A percentile compares a stretch with the other conserved stretches of the same genome.
phyloP scores from a whole-genome alignment of 225 moss, liverwort and hornwort genomes.

The Marchantia paleacea region DNA sequence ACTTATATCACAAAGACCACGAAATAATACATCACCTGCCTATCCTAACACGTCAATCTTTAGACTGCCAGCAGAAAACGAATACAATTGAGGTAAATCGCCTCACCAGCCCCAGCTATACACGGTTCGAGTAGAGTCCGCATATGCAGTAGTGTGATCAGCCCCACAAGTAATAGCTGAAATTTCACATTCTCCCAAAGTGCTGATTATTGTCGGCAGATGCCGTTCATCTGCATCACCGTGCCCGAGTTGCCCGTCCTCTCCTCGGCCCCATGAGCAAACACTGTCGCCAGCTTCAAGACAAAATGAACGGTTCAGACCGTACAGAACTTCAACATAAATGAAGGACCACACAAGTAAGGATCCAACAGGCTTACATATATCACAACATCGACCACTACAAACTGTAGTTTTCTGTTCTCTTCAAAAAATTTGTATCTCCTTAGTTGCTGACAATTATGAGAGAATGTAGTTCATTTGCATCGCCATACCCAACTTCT shows the following conservation, averaged over 20 bases:
- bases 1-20: neutral
- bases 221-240: constrained; percentile 78
- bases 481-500: constrained; percentile 78
- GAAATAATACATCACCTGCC: neutral
- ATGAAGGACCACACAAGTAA: neutral
- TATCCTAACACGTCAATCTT: neutral
- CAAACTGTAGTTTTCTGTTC: neutral
- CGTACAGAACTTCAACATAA: neutral
- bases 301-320: neutral
- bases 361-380: neutral
- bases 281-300: constrained; percentile 62
- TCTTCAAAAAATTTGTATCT: constrained; percentile 1
- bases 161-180: constrained; percentile 74
- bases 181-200: constrained; percentile 52
- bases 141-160: constrained; percentile 86
- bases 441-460: constrained; percentile 57
- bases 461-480: constrained; percentile 62
- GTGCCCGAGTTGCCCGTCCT: constrained; percentile 94
- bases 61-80: neutral
- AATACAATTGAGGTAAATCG: constrained; percentile 19
- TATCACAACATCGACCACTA: neutral
- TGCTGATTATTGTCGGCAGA: constrained; percentile 69
- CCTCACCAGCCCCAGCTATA: constrained; percentile 96
- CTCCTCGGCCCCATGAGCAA: constrained; percentile 93
- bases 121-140: constrained; percentile 58